Evolutionary conservation across 805 yeast genomes (phyloP), one percentile per base, ranked within the genome.

Genomic region (Candida coquimbonensis): DNA sequence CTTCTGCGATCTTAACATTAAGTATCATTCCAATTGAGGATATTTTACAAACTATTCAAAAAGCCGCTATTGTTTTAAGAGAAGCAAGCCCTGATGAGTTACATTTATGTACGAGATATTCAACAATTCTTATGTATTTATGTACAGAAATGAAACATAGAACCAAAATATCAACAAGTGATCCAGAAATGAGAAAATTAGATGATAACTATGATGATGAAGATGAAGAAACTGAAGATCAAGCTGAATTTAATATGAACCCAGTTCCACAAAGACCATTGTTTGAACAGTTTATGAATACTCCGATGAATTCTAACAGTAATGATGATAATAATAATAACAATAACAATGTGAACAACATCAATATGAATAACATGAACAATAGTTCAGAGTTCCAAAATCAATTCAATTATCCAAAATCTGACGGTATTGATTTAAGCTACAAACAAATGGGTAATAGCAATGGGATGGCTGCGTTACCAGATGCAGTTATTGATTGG

Each of bases 21-120:
- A 77, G 86, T 38, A 75, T 81, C 26, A 82, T 84, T 13, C 81
- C 88, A 1, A 72, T 78, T 2, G 88, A 83, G 44, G 91, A 85
- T 47, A 81, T 86, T 14, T 69, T 85, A 14, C 72, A 73, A 25
- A 73, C 81, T 36, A 78, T 89, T 44, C 85, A 81, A 50, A 73
- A 74, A 44, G 82, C 90, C 1, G 91, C 96, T 0, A 72, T 79
- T 14, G 81, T 83, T 1, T 64, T 89, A 35, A 65, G 88, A 46
- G 95, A 86, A 54, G 84, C 96, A 25, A 77, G 95, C 1, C 96
- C 96, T 0, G 96, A 89, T 64, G 95, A 87, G 52, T 68, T 89
- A 36, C 96, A 89, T 66, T 68, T 89, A 31, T 83, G 95, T 60
- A 79, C 87, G 0, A 67, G 95, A 41, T 87, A 87, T 57, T 81